phyloP scores from a whole-genome alignment of 345 rosid genomes.

The Limnanthes douglasii region DNA sequence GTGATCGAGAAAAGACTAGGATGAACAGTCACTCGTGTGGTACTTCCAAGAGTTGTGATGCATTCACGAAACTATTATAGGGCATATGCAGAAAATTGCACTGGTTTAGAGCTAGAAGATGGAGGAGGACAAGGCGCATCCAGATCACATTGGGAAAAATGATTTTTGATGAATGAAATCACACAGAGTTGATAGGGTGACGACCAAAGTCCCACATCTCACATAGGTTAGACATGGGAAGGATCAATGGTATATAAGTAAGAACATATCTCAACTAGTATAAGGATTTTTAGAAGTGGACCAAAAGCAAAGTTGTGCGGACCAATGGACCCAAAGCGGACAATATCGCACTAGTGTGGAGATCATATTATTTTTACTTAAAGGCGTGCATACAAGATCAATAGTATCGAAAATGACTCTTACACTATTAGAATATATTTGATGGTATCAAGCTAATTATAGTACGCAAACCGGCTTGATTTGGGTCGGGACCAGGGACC shows the following conservation, averaged over 20 bases:
- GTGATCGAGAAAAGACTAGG: constrained; percentile 62
- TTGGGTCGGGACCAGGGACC: constrained; percentile 85
- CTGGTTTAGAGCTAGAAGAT: constrained; percentile 77
- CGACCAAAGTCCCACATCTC: too few relatives aligned
- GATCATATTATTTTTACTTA: too few relatives aligned
- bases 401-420: constrained; percentile 79
- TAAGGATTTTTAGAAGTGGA: too few relatives aligned
- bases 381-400: constrained; percentile 77
- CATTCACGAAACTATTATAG: constrained; percentile 70
- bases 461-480: constrained; percentile 66
- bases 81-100: constrained; percentile 69
- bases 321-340: too few relatives aligned
- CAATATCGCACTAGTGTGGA: too few relatives aligned
- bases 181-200: too few relatives aligned
- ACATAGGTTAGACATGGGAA: too few relatives aligned
- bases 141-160: constrained; percentile 84
- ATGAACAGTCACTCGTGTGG: constrained; percentile 64
- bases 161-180: constrained; percentile 76
- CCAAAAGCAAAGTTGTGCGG: too few relatives aligned
- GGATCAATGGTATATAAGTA: too few relatives aligned
- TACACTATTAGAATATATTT: constrained; percentile 70
- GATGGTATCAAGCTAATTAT: constrained; percentile 78
- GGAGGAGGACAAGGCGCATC: constrained; percentile 93
- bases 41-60: constrained; percentile 78
- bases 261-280: too few relatives aligned